Percentiles rank a stretch among this genome's conserved stretches.
These are phyloP conservation scores for Clonostachys chloroleuca DNA, from an alignment of 2,329 filamentous ascomycete genomes.

Conservation along the genomic window DNA sequence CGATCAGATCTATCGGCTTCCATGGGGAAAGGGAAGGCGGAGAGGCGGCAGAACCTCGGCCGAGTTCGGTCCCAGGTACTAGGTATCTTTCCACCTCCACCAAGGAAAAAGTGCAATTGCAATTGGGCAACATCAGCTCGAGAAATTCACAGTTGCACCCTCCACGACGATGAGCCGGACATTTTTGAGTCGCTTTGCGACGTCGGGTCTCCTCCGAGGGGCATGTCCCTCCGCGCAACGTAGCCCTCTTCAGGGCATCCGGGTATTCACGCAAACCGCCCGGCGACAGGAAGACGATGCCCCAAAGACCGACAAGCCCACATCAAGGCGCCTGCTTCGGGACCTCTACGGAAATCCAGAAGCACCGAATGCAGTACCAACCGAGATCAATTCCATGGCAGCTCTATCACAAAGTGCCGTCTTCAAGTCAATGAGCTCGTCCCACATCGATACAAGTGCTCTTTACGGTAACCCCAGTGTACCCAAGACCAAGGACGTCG, in stretches of 20 bases:
- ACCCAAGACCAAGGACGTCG: constrained; percentile 23
- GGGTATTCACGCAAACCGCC: constrained; percentile 34
- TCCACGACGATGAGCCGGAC: constrained; percentile 36
- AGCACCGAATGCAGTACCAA: constrained; percentile 7
- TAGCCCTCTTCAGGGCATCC: constrained; percentile 13
- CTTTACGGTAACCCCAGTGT: constrained; percentile 10
- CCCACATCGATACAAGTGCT: constrained; percentile 22
- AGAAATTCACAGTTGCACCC: constrained; percentile 3
- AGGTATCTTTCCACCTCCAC: neutral
- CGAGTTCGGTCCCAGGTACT: neutral
- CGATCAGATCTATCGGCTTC: too few relatives aligned
- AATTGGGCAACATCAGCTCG: constrained; percentile 1
- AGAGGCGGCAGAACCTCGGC: constrained; percentile 26
- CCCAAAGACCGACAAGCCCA: constrained; percentile 10
- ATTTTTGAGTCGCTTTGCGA: constrained; percentile 35
- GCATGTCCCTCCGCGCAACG: constrained; percentile 11
- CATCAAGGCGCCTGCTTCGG: constrained; percentile 21
- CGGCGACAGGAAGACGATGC: constrained; percentile 15
- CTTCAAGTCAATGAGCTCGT: constrained; percentile 24
- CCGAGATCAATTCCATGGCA: constrained; percentile 19
- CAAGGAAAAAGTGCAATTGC: neutral
- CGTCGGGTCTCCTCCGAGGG: constrained; percentile 25
- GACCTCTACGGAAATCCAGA: constrained; percentile 22
- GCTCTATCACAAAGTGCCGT: constrained; percentile 30
- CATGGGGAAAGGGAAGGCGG: constrained; percentile 19